Evolutionary conservation across 1,284 basidiomycete genomes (phyloP), one percentile per base, ranked within the genome.

Genomic region (Leccinum subrobustum): DNA sequence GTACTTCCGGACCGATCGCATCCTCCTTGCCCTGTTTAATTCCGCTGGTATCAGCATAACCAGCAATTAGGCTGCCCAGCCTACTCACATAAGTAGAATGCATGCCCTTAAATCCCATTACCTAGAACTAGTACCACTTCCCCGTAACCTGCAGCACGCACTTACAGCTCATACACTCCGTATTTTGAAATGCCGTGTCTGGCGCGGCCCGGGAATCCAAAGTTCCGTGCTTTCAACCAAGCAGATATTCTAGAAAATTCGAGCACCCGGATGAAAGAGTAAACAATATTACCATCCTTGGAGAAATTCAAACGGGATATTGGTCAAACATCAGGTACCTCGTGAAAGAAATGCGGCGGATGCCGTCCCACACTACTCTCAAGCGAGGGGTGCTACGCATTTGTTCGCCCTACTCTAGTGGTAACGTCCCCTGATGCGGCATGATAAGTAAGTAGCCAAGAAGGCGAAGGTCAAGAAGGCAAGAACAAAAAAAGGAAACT

Each of bases 361-460:
- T 50, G 48, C 35, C 56, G 37, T 42, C 63, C 39, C 35, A 33
- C 47, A 54, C 7, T 47, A 54, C 7, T 47, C 42, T 54, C 59
- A 39, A 54, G 58, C 54, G 59, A 64, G 39, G 50, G 44, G 44
- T 31, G 51, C 39, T 29, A 50, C 52, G 39, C 57, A 65, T 62
- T 51, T 42, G 50, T 57, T 51, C 9, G 53, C 44, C 55, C 59
- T 68, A 59, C 37, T 65, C 42, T 52, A 66, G 53, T 53, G 52
- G 51, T 48, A 59, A 54, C 54, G 8, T 51, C 31, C 39, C 57
- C 66, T 52, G 58, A 56, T 60, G 39, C 61, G 57, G 39, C 39
- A 18, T 51, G 50, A 44, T 61, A 27, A 16, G 35, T 35, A 47
- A 62, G 51, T 20, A 39, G 16, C 18, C 69, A 63, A 72, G 29